phyloP scores from a whole-genome alignment of 2,329 filamentous ascomycete species.

The Sclerotinia minor region DNA sequence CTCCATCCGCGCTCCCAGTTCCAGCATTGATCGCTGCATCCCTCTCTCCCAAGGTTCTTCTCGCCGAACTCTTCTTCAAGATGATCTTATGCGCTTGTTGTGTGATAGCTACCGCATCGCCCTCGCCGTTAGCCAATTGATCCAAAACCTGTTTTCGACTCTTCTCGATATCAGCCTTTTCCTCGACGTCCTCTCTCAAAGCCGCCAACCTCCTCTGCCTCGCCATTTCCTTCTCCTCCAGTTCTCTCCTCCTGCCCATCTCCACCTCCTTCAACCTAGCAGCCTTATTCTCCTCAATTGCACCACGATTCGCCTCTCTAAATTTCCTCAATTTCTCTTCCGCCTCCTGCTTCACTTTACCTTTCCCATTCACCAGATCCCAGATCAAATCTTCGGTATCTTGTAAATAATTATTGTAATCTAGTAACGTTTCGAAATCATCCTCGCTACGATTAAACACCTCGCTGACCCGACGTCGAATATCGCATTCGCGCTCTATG shows the following conservation, averaged over 20 bases:
- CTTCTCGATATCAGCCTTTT: constrained; percentile 62
- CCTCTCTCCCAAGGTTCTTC: constrained; percentile 48
- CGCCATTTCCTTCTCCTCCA: constrained; percentile 66
- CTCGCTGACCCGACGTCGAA: constrained; percentile 72
- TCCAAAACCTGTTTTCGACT: constrained; percentile 69
- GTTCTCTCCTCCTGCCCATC: constrained; percentile 54
- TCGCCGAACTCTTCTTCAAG: constrained; percentile 67
- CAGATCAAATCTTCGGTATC: constrained; percentile 87
- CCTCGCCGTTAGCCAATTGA: constrained; percentile 61
- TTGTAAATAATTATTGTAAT: constrained; percentile 94
- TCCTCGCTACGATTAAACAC: constrained; percentile 89
- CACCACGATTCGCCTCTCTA: constrained; percentile 68
- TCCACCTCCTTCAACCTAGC: constrained; percentile 59
- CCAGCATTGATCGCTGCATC: constrained; percentile 29
- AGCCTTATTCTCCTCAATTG: constrained; percentile 62
- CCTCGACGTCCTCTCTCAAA: constrained; percentile 67
- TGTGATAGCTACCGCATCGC: constrained; percentile 59
- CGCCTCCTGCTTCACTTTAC: constrained; percentile 54
- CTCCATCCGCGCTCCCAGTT: constrained; percentile 29
- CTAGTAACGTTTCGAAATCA: constrained; percentile 81
- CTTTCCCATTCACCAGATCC: constrained; percentile 73
- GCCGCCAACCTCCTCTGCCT: constrained; percentile 63
- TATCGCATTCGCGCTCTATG: constrained; percentile 92
- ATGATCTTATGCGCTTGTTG: constrained; percentile 59
- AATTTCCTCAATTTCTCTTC: constrained; percentile 62